phyloP scores from a whole-genome alignment of 2,329 filamentous ascomycete genomes.

The Trichoderma aggressivum region DNA sequence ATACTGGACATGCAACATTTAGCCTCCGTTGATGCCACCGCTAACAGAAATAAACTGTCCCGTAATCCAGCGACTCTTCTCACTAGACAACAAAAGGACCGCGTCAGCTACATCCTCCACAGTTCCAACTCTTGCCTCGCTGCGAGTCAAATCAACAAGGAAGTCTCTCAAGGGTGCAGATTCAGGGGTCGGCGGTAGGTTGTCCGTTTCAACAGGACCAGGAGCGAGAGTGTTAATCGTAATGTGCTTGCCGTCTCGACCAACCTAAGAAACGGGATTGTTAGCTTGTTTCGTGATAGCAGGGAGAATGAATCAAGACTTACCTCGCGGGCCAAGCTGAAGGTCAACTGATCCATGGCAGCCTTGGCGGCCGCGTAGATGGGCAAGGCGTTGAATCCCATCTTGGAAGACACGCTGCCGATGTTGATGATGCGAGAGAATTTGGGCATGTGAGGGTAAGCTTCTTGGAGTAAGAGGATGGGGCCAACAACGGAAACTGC shows the following conservation, averaged over 20 bases:
- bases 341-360: slow-evolving; percentile 33
- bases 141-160: slow-evolving; percentile 27
- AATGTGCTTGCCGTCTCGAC: slow-evolving; percentile 21
- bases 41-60: slow-evolving; percentile 23
- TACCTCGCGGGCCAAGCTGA: slow-evolving; percentile 31
- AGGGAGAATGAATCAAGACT: background rate
- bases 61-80: slow-evolving; percentile 24
- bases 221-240: slow-evolving; percentile 41
- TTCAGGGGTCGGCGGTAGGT: slow-evolving; percentile 13
- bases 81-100: slow-evolving; percentile 19
- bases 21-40: slow-evolving; percentile 20
- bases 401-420: background rate
- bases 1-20: background rate
- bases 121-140: slow-evolving; percentile 30
- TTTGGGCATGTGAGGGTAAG: background rate
- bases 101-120: slow-evolving; percentile 35
- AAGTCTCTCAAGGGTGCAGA: background rate
- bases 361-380: slow-evolving; percentile 29
- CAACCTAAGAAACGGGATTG: slow-evolving; percentile 17
- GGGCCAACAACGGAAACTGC: background rate
- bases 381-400: background rate
- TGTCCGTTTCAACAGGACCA: slow-evolving; percentile 35
- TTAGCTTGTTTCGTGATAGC: no score
- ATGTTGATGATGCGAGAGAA: slow-evolving; percentile 2
- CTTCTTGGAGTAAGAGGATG: background rate